These are phyloP conservation scores for Trichophyton mentagrophytes DNA, from an alignment of 2,329 filamentous ascomycete genomes.

Conservation along the genomic window DNA sequence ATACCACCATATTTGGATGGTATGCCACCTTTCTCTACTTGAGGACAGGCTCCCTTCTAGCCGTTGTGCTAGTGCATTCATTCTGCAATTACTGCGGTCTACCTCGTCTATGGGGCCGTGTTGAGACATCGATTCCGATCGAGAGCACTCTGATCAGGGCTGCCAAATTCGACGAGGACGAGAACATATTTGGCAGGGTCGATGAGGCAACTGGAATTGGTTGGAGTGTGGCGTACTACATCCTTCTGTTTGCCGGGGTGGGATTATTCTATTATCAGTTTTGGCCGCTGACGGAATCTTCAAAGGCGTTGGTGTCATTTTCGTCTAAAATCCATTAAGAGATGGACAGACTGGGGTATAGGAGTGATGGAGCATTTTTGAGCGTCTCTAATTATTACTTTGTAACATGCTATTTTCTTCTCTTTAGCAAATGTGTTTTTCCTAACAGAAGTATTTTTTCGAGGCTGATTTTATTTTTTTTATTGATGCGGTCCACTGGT, in stretches of 20 bases:
- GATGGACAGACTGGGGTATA: neutral
- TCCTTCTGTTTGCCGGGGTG: slow-evolving; percentile 59
- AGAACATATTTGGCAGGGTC: slow-evolving; percentile 19
- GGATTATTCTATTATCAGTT: slow-evolving; percentile 57
- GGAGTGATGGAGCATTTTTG: neutral
- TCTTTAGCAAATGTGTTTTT: neutral
- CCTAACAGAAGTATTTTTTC: no score
- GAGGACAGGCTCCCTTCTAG: slow-evolving; percentile 67
- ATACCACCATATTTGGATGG: slow-evolving; percentile 86
- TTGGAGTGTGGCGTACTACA: slow-evolving; percentile 73
- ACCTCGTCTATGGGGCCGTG: slow-evolving; percentile 69
- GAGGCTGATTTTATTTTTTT: no score
- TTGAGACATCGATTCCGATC: slow-evolving; percentile 42
- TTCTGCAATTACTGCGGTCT: slow-evolving; percentile 92
- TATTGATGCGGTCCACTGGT: neutral
- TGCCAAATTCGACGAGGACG: slow-evolving; percentile 26
- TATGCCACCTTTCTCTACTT: slow-evolving; percentile 84
- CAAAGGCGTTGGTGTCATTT: slow-evolving; percentile 26
- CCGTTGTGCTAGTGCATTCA: slow-evolving; percentile 62
- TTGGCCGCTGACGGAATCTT: slow-evolving; percentile 55
- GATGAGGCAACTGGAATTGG: slow-evolving; percentile 27
- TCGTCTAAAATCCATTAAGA: neutral
- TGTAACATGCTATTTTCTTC: neutral
- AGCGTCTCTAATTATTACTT: neutral
- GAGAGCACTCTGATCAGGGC: slow-evolving; percentile 25